Percentiles rank a stretch among this genome's conserved stretches.
Conservation (phyloP, 768 basidiomycete genomes). For the Sarcomyxa edulis region DNA sequence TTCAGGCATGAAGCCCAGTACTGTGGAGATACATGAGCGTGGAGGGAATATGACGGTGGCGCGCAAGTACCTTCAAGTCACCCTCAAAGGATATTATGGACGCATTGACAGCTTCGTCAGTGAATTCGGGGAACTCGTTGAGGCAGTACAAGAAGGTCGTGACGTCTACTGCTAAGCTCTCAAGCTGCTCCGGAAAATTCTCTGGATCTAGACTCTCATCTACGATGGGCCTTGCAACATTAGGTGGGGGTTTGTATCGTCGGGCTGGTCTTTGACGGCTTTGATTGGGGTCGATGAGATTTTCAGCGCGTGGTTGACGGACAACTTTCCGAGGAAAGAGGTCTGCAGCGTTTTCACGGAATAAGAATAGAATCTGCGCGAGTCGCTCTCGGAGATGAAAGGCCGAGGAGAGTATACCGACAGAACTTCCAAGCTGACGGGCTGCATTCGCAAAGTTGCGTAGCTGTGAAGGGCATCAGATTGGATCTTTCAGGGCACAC, state of each 20-base stretch:
- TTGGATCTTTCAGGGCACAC: too few relatives aligned
- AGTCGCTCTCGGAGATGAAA: conserved; percentile 68
- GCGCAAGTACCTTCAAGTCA: conserved; percentile 51
- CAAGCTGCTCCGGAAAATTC: conserved; percentile 61
- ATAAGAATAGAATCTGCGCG: conserved; percentile 63
- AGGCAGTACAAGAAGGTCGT: conserved; percentile 63
- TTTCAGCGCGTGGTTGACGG: conserved; percentile 36
- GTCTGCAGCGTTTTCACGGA: conserved; percentile 71
- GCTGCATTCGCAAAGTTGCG: conserved; percentile 74
- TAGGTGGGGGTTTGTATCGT: conserved; percentile 36
- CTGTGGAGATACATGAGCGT: conserved; percentile 21
- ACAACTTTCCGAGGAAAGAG: conserved; percentile 66
- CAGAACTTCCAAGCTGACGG: conserved; percentile 71
- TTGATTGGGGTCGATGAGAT: conserved; percentile 20
- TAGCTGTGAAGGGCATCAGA: too few relatives aligned
- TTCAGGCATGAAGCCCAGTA: conserved; percentile 73
- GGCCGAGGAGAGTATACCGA: conserved; percentile 70
- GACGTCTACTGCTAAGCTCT: conserved; percentile 58
- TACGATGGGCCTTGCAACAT: conserved; percentile 47
- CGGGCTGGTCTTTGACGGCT: conserved; percentile 24
- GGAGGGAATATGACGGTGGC: conserved; percentile 2
- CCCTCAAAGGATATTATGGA: conserved; percentile 65
- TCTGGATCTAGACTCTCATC: conserved; percentile 57
- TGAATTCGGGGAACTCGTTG: conserved; percentile 78
- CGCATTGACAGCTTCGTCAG: conserved; percentile 64